Conservation (phyloP, 305 asterid species). For the Fraxinus dipetala region DNA sequence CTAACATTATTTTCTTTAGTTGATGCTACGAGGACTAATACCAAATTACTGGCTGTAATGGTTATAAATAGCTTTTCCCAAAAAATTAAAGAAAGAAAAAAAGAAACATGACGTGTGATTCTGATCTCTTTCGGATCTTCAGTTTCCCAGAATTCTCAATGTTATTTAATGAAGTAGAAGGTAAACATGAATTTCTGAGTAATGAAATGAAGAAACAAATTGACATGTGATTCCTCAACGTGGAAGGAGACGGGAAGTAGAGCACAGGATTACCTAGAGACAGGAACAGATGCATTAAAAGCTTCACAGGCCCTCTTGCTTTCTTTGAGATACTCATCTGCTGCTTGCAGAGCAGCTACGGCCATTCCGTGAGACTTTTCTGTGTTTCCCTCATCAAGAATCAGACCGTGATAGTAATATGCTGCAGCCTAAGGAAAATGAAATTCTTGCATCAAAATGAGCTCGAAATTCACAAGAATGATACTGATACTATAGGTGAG, state of each 20-base stretch:
- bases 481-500: not conserved
- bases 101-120: not conserved
- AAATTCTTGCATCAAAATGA: not conserved
- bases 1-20: not conserved
- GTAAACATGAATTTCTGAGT: not conserved
- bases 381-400: slow-evolving; percentile 92
- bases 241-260: slow-evolving; percentile 1
- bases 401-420: slow-evolving; percentile 93
- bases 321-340: slow-evolving; percentile 93
- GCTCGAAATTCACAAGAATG: not conserved
- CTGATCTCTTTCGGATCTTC: not conserved
- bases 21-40: not conserved
- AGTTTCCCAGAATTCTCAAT: not conserved
- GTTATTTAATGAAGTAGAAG: not conserved
- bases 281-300: slow-evolving; percentile 64
- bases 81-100: not conserved
- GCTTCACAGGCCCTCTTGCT: slow-evolving; percentile 87
- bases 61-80: not conserved
- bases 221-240: not conserved
- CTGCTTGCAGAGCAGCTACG: slow-evolving; percentile 67
- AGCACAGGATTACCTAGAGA: slow-evolving; percentile 62
- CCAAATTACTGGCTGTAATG: not conserved
- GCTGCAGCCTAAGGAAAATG: slow-evolving; percentile 69
- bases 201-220: not conserved
- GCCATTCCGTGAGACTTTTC: slow-evolving; percentile 52